Evolutionary conservation across 2,329 filamentous ascomycete genomes (phyloP).

Genomic region (Neonectria punicea): DNA sequence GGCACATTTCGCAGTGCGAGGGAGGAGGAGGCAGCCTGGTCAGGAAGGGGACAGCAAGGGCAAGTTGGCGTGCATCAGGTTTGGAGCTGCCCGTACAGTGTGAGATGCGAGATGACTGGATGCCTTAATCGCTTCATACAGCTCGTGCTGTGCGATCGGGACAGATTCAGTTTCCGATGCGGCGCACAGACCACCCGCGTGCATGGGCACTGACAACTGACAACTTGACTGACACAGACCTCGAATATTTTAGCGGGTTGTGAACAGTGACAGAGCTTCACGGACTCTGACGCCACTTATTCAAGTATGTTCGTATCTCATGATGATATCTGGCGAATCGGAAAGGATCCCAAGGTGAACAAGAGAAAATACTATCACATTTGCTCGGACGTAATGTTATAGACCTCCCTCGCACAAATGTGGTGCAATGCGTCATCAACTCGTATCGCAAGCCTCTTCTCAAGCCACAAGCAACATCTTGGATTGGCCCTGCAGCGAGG

Average conservation of each 20-base stretch:
- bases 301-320: background rate
- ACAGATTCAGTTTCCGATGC: slow-evolving; percentile 33
- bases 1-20: too few species aligned
- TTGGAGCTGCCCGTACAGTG: too few species aligned
- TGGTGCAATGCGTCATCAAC: background rate
- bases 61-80: too few species aligned
- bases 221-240: background rate
- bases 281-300: background rate
- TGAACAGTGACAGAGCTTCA: background rate
- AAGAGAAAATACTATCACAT: background rate
- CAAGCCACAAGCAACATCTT: background rate
- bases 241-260: background rate
- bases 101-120: too few species aligned
- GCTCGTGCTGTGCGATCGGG: slow-evolving; percentile 26
- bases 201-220: slow-evolving; percentile 9
- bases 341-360: background rate
- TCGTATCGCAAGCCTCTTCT: background rate
- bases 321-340: background rate
- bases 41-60: background rate
- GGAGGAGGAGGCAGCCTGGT: background rate
- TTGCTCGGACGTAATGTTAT: too few species aligned
- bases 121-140: too few species aligned
- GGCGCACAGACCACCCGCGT: slow-evolving; percentile 33
- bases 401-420: background rate
- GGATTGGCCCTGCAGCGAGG: background rate